phyloP scores from a whole-genome alignment of 768 basidiomycete species.

The Suillus fuscotomentosus region DNA sequence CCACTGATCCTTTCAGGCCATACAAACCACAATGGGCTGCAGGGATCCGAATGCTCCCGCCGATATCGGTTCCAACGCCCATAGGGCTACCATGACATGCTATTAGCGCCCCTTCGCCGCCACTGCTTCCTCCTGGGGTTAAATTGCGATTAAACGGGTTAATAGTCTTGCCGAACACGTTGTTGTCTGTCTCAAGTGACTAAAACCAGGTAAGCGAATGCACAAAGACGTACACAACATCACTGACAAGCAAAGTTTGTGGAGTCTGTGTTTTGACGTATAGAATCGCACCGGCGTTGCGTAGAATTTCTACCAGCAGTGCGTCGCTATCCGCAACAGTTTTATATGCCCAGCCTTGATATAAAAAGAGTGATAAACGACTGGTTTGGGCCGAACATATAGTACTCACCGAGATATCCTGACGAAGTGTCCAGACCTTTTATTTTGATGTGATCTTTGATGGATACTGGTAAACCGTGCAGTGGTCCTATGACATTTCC shows the following conservation, averaged over 20 bases:
- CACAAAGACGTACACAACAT: slow-evolving; percentile 2
- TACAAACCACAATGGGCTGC: slow-evolving; percentile 42
- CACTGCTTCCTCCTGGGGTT: slow-evolving; percentile 46
- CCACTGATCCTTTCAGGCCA: slow-evolving; percentile 46
- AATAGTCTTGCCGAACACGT: slow-evolving; percentile 54
- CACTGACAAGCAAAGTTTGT: slow-evolving; percentile 46
- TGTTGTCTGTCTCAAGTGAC: slow-evolving; percentile 54
- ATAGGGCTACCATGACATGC: slow-evolving; percentile 41
- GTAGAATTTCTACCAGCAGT: slow-evolving; percentile 42
- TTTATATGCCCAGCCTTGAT: slow-evolving; percentile 38
- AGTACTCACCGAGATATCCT: slow-evolving; percentile 25
- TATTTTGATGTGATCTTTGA: slow-evolving; percentile 49
- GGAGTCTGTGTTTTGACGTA: slow-evolving; percentile 49
- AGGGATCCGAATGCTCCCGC: slow-evolving; percentile 44
- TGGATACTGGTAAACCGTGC: slow-evolving; percentile 43
- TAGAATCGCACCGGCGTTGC: slow-evolving; percentile 43
- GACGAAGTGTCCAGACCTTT: slow-evolving; percentile 41
- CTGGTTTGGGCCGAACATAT: background rate
- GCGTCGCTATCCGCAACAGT: slow-evolving; percentile 40
- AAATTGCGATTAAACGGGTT: slow-evolving; percentile 62
- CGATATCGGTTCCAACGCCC: slow-evolving; percentile 48
- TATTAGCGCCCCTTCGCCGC: slow-evolving; percentile 47
- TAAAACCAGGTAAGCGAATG: slow-evolving; percentile 21
- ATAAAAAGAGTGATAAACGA: slow-evolving; percentile 19
- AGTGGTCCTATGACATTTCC: slow-evolving; percentile 48